Conservation (phyloP, 164 flowering plant genomes). For the Vitis riparia region DNA sequence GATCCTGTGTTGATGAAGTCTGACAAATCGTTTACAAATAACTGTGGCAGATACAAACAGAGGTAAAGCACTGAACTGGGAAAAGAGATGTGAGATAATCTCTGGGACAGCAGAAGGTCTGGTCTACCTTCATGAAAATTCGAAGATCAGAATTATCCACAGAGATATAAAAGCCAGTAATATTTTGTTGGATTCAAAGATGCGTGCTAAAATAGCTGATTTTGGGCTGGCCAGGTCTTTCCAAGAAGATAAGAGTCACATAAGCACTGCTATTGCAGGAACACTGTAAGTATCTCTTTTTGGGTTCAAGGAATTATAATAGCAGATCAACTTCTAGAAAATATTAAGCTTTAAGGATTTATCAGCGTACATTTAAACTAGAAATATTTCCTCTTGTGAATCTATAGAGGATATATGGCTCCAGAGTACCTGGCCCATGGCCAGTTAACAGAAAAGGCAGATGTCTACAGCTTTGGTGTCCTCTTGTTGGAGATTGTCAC, state of each 20-base stretch:
- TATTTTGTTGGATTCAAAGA: conserved; percentile 53
- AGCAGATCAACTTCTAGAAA: no score
- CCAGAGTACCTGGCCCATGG: conserved; percentile 77
- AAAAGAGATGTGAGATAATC: conserved; percentile 52
- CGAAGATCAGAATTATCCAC: conserved; percentile 50
- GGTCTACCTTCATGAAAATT: conserved; percentile 57
- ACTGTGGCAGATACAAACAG: conserved; percentile 49
- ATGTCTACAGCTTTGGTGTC: conserved; percentile 69
- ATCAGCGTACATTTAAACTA: not conserved
- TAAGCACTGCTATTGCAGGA: conserved; percentile 94
- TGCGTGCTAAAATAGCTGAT: conserved; percentile 66
- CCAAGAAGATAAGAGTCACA: conserved; percentile 89
- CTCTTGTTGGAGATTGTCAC: conserved; percentile 57
- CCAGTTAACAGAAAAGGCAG: conserved; percentile 67
- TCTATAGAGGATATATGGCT: conserved; percentile 68
- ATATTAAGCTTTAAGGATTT: no score
- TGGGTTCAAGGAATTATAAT: not conserved
- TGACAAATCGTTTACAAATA: not conserved
- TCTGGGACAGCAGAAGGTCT: conserved; percentile 60
- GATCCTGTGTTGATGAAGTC: not conserved
- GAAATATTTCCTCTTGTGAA: not conserved
- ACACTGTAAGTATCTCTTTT: conserved; percentile 58
- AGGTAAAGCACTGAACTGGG: conserved; percentile 65
- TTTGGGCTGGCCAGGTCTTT: conserved; percentile 73
- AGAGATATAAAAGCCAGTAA: conserved; percentile 72